Evolutionary conservation across 2,329 filamentous ascomycete genomes (phyloP), one percentile per base, ranked within the genome.

Genomic region (Tolypocladium guangdongense): DNA sequence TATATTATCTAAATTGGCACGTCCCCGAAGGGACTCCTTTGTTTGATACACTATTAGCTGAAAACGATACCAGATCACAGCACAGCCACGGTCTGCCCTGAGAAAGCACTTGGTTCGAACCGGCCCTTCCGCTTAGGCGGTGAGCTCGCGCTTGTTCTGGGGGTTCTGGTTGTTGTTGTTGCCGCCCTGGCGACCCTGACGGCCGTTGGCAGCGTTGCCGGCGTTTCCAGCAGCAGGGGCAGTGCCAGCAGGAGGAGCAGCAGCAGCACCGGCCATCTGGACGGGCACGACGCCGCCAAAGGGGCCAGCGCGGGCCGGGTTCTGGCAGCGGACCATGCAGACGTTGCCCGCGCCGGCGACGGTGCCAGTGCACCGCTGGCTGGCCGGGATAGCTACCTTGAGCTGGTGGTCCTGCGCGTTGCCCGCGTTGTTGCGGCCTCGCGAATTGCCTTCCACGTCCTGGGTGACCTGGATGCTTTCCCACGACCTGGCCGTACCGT

Each of bases 241-340:
- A 22, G 35, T 33, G 35, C 11, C 37, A 4, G n/a, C 22, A 18
- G 41, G 22, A 18, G 22, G 0, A 1, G 39, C 7, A 38, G 38
- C 50, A 5, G 37, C 38, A 18, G 16, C 39, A 12, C 16, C 33
- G 12, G 39, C 51, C 49, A 54, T 51, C 51, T 58, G 56, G 14
- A 56, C 35, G 12, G 51, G 54, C 20, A 83, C 75, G 58, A 80
- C 78, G 48, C 80, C 80, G 52, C 82, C 82, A 61, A 85, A 85
- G 33, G 82, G 82, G 16, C 82, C 81, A 38, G 80, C 80, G 52
- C 74, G 68, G 36, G 81, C 81, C 1, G 71, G 73, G 66, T 85
- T 85, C 70, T 81, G 69, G 69, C 81, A 84, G 30, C 80, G 75
- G 50, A 86, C 80, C 59, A 85, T 76, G 69, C 82, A 85, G 59